Percentiles rank a stretch among this genome's conserved stretches.
Conservation (phyloP, 495 filamentous ascomycete species). For the Rostrohypoxylon terebratum region DNA sequence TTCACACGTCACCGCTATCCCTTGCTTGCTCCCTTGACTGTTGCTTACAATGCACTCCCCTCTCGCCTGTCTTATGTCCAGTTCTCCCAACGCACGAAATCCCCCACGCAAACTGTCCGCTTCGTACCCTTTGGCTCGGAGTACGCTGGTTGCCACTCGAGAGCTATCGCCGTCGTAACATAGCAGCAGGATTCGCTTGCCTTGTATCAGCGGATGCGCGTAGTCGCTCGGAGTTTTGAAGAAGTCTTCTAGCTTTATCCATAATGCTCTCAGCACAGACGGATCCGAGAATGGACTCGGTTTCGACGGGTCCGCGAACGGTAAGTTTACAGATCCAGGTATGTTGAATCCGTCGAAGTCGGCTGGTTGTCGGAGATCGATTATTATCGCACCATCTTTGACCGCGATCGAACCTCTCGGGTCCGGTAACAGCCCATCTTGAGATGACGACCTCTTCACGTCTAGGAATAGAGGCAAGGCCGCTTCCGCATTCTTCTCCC, state of each 20-base stretch:
- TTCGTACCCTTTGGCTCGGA: constrained; percentile 63
- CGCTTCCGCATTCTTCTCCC: constrained; percentile 58
- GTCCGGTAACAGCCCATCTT: constrained; percentile 37
- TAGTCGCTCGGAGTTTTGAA: constrained; percentile 36
- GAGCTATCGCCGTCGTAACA: constrained; percentile 67
- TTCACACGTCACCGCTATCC: constrained; percentile 20
- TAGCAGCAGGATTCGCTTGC: constrained; percentile 59
- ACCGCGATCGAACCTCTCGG: constrained; percentile 16
- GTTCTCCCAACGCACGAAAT: constrained; percentile 27
- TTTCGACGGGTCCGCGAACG: constrained; percentile 51
- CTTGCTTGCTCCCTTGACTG: constrained; percentile 4
- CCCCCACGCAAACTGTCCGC: constrained; percentile 65
- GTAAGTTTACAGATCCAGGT: constrained; percentile 60
- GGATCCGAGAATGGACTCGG: constrained; percentile 61
- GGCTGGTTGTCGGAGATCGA: constrained; percentile 56
- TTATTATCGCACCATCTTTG: constrained; percentile 41
- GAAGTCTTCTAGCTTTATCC: constrained; percentile 57
- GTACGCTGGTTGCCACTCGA: constrained; percentile 64
- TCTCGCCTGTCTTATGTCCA: constrained; percentile 9
- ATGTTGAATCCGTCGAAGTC: constrained; percentile 61
- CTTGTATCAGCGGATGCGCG: constrained; percentile 45
- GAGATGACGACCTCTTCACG: constrained; percentile 26
- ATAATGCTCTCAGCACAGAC: constrained; percentile 57
- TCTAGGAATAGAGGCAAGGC: constrained; percentile 57
- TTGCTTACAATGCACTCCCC: neutral